phyloP scores from a whole-genome alignment of 768 basidiomycete genomes.

The Lentinus brumalis region DNA sequence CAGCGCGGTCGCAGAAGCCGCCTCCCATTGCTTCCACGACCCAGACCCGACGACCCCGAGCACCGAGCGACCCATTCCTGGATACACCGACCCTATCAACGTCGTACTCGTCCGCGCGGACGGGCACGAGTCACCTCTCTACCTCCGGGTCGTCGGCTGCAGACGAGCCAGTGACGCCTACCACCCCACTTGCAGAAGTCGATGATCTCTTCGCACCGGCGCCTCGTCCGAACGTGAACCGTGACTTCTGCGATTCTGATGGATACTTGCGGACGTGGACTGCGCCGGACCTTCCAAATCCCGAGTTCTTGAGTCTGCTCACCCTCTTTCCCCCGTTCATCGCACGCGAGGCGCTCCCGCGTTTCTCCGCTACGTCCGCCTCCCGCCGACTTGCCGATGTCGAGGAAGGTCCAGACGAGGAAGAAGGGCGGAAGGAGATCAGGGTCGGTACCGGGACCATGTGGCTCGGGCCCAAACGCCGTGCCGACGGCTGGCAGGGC shows the following conservation, averaged over 20 bases:
- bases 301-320: conserved; percentile 69
- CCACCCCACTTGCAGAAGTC: conserved; percentile 30
- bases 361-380: conserved; percentile 52
- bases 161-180: conserved; percentile 46
- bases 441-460: conserved; percentile 82
- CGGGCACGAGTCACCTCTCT: conserved; percentile 29
- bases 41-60: conserved; percentile 65
- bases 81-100: conserved; percentile 66
- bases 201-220: conserved; percentile 31
- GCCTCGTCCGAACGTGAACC: conserved; percentile 30
- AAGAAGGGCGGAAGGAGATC: conserved; percentile 56
- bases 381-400: conserved; percentile 52
- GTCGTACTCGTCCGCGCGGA: conserved; percentile 55
- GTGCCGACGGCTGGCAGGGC: conserved; percentile 70
- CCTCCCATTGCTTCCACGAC: conserved; percentile 45
- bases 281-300: conserved; percentile 75
- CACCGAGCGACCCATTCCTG: conserved; percentile 79
- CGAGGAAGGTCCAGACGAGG: conserved; percentile 68
- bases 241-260: conserved; percentile 38
- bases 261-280: conserved; percentile 78
- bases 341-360: conserved; percentile 65
- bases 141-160: conserved; percentile 35
- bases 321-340: conserved; percentile 80
- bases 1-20: conserved; percentile 34
- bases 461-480: conserved; percentile 67